phyloP scores from a whole-genome alignment of 2,329 filamentous ascomycete genomes.

The Botrytis fragariae region DNA sequence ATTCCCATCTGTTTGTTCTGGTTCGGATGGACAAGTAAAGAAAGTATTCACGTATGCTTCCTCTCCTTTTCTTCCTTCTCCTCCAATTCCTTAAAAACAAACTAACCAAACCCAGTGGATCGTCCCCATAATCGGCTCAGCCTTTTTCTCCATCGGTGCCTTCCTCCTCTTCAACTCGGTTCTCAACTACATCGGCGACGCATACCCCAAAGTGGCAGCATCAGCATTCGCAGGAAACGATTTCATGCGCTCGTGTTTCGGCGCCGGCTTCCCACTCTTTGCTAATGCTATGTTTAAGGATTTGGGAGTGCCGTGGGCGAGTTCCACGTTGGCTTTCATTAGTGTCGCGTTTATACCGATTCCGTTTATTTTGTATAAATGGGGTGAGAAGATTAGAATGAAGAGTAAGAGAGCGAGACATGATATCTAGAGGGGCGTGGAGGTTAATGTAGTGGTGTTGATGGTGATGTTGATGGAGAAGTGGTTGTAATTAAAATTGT shows the following conservation, averaged over 20 bases:
- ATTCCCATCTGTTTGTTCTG: conserved; percentile 57
- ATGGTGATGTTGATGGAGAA: neutral
- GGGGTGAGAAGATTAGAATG: conserved; percentile 54
- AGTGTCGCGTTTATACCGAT: conserved; percentile 60
- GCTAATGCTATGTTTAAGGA: conserved; percentile 17
- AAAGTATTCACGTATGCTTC: conserved; percentile 29
- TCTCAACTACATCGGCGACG: conserved; percentile 43
- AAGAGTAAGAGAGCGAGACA: conserved; percentile 17
- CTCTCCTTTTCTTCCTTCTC: too few relatives aligned
- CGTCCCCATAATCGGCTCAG: conserved; percentile 51
- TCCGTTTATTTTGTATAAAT: conserved; percentile 60
- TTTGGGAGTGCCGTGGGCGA: conserved; percentile 60
- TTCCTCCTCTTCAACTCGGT: conserved; percentile 49
- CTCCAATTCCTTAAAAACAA: neutral
- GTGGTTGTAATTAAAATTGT: neutral
- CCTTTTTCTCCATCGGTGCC: conserved; percentile 43
- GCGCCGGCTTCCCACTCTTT: conserved; percentile 41
- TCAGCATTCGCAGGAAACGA: conserved; percentile 42
- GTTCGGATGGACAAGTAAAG: conserved; percentile 53
- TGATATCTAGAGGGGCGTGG: neutral
- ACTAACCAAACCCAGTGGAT: conserved; percentile 49
- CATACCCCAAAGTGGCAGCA: conserved; percentile 42
- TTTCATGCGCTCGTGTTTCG: conserved; percentile 39
- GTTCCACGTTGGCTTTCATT: conserved; percentile 58
- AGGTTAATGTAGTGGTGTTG: neutral